A percentile compares a stretch with the other conserved stretches of the same genome.
Conservation (phyloP, 2,329 filamentous ascomycete species). For the Penicillium freii region DNA sequence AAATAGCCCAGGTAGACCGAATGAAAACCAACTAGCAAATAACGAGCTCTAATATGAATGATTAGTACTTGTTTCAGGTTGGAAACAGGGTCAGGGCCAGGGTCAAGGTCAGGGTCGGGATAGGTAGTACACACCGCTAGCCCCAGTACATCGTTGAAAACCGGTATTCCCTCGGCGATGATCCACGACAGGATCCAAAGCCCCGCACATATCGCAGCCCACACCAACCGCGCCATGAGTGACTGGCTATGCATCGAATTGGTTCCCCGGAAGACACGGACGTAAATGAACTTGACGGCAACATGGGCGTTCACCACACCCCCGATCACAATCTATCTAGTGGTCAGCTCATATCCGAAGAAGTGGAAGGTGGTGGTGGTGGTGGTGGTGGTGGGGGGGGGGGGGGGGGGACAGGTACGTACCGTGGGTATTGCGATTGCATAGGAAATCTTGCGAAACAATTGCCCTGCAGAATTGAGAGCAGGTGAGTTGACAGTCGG, state of each 20-base stretch:
- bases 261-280: slow-evolving; percentile 58
- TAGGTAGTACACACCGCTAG: slow-evolving; percentile 45
- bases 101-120: neutral
- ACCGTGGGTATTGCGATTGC: slow-evolving; percentile 64
- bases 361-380: too few relatives aligned
- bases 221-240: slow-evolving; percentile 50
- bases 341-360: neutral
- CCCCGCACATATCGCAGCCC: slow-evolving; percentile 54
- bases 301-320: slow-evolving; percentile 67
- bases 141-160: slow-evolving; percentile 63
- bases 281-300: slow-evolving; percentile 62
- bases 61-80: slow-evolving; percentile 3
- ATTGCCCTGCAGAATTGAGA: slow-evolving; percentile 56
- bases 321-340: slow-evolving; percentile 58
- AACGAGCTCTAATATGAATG: slow-evolving; percentile 45
- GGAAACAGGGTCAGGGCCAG: too few relatives aligned
- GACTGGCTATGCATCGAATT: slow-evolving; percentile 51
- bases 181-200: slow-evolving; percentile 62
- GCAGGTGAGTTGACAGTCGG: slow-evolving; percentile 60
- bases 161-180: slow-evolving; percentile 65
- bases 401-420: slow-evolving; percentile 4
- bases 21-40: slow-evolving; percentile 64
- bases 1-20: slow-evolving; percentile 29
- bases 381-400: too few relatives aligned
- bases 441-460: slow-evolving; percentile 61